Percentiles rank a stretch among this genome's conserved stretches.
Conservation (phyloP, 345 rosid species). For the Linum usitatissimum region DNA sequence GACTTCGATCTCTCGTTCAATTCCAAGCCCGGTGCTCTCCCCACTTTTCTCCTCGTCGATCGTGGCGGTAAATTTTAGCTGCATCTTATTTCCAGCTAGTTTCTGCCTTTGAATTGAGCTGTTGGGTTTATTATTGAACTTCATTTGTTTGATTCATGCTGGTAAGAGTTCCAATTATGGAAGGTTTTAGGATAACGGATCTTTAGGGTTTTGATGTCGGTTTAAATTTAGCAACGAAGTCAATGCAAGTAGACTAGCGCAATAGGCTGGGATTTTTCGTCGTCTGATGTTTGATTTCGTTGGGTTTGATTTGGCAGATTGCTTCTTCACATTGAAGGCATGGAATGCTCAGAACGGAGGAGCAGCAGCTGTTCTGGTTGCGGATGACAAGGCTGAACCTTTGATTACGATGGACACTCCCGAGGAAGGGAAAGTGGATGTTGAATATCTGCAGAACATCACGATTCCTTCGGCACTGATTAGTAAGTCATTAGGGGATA, state of each 20-base stretch:
- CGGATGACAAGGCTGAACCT: slow-evolving; percentile 38
- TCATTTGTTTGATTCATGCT: neutral
- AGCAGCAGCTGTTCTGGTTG: slow-evolving; percentile 54
- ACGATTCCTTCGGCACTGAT: slow-evolving; percentile 53
- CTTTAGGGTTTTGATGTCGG: too few species aligned
- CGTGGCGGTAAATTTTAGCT: slow-evolving; percentile 34
- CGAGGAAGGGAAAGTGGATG: slow-evolving; percentile 40
- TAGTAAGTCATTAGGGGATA: slow-evolving; percentile 35
- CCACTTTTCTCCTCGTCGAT: slow-evolving; percentile 42
- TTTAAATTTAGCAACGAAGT: too few species aligned
- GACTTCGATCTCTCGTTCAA: slow-evolving; percentile 37
- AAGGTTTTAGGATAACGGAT: neutral
- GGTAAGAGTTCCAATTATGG: neutral
- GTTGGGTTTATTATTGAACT: neutral
- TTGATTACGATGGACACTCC: slow-evolving; percentile 55
- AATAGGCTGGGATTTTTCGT: neutral
- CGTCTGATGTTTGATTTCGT: slow-evolving; percentile 1
- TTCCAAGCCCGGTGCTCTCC: slow-evolving; percentile 36
- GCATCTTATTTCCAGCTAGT: too few species aligned
- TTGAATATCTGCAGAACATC: slow-evolving; percentile 40
- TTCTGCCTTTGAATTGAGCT: neutral
- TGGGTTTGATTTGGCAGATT: slow-evolving; percentile 24
- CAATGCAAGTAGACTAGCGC: too few species aligned
- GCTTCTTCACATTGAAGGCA: slow-evolving; percentile 53
- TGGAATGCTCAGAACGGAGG: slow-evolving; percentile 58